phyloP scores from a whole-genome alignment of 176 grass and related monocot genomes.

The Triticum dicoccoides region DNA sequence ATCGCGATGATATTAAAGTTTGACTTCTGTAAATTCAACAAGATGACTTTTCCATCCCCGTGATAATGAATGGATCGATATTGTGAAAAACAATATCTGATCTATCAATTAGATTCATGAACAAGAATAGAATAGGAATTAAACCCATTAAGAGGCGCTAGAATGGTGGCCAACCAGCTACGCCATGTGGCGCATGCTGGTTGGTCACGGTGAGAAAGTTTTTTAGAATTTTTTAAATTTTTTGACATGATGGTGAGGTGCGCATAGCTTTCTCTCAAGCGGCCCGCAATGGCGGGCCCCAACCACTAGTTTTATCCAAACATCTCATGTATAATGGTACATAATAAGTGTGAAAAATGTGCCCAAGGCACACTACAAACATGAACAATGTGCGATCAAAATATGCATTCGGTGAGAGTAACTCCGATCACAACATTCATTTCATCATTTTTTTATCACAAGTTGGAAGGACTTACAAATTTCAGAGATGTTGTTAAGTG shows the following conservation, averaged over 20 bases:
- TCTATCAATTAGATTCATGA: not conserved
- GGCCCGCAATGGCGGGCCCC: too few relatives aligned
- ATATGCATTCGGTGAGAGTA: not conserved
- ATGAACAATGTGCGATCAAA: conserved; percentile 20
- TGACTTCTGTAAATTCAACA: not conserved
- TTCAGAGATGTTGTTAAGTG: conserved; percentile 77
- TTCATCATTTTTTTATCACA: conserved; percentile 5
- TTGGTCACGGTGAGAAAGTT: too few relatives aligned
- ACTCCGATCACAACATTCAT: not conserved
- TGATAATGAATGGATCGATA: not conserved
- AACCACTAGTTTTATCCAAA: not conserved
- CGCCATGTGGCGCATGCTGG: too few relatives aligned
- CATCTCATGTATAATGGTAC: not conserved
- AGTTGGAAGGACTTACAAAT: conserved; percentile 65
- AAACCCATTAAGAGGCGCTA: too few relatives aligned
- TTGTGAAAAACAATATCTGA: not conserved
- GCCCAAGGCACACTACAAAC: not conserved
- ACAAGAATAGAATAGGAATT: not conserved
- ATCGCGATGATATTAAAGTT: not conserved
- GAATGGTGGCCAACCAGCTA: too few relatives aligned
- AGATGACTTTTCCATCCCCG: not conserved
- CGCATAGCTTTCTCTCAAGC: too few relatives aligned
- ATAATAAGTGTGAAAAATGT: not conserved
- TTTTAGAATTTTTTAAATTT: too few relatives aligned
- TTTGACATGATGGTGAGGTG: too few relatives aligned